Conservation (phyloP, 2,329 filamentous ascomycete genomes). For the Ophioceras dolichostomum region DNA sequence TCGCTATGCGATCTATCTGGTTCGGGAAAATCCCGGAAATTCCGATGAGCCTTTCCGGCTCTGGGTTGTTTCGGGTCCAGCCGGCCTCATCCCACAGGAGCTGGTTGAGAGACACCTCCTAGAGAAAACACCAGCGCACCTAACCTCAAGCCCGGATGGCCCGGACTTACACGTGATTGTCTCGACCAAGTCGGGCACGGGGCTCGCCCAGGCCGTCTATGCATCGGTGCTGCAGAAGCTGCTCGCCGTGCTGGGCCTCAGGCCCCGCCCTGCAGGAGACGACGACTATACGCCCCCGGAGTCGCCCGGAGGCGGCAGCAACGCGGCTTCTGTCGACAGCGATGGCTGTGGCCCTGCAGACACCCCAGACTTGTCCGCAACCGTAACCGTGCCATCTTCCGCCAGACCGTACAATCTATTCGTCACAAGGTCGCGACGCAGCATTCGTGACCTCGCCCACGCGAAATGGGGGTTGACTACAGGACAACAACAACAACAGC, state of each 20-base stretch:
- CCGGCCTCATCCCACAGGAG: slow-evolving; percentile 20
- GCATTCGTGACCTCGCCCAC: slow-evolving; percentile 50
- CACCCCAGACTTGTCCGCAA: too few species aligned
- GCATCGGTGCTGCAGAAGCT: slow-evolving; percentile 41
- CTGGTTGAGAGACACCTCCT: slow-evolving; percentile 24
- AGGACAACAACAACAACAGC: slow-evolving; percentile 4
- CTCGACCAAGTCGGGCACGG: slow-evolving; percentile 53
- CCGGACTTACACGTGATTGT: slow-evolving; percentile 49
- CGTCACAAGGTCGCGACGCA: slow-evolving; percentile 49
- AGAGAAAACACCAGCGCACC: slow-evolving; percentile 18
- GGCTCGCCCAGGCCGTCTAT: slow-evolving; percentile 44
- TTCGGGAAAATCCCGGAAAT: neutral
- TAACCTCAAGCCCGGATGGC: slow-evolving; percentile 8
- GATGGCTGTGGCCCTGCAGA: too few species aligned
- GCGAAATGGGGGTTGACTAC: slow-evolving; percentile 13
- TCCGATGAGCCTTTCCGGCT: slow-evolving; percentile 9
- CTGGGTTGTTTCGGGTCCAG: slow-evolving; percentile 4
- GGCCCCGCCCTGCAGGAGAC: too few species aligned
- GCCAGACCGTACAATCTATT: slow-evolving; percentile 36
- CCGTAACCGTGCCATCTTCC: too few species aligned
- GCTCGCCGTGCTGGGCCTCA: slow-evolving; percentile 31
- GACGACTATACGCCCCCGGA: neutral
- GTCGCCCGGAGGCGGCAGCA: neutral
- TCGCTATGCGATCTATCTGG: neutral
- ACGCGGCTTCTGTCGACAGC: neutral